Percentiles rank a stretch among this genome's conserved stretches.
phyloP scores from a whole-genome alignment of 2,329 filamentous ascomycete genomes.

The Aspergillus flavus region DNA sequence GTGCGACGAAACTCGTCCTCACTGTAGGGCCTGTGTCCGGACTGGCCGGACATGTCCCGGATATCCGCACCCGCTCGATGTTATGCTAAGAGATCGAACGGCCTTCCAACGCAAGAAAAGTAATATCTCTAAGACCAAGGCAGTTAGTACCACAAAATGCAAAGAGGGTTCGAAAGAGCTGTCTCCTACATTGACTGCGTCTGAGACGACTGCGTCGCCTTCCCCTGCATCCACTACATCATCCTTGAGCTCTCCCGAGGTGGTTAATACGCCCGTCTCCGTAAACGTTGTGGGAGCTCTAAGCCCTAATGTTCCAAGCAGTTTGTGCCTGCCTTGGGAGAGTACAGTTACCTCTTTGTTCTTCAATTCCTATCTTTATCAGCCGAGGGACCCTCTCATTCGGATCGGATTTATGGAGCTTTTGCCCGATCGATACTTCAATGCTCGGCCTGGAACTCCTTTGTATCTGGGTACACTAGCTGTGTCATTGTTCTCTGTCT shows the following conservation, averaged over 20 bases:
- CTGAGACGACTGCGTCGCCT: background rate
- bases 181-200: background rate
- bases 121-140: background rate
- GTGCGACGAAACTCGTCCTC: constrained; percentile 35
- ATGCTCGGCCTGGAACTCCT: constrained; percentile 22
- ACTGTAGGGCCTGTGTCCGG: constrained; percentile 31
- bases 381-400: constrained; percentile 29
- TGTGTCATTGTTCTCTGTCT: constrained; percentile 32
- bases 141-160: background rate
- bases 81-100: constrained; percentile 29
- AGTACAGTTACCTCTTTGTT: constrained; percentile 31
- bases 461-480: constrained; percentile 28
- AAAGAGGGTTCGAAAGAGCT: background rate
- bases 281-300: background rate
- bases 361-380: constrained; percentile 34
- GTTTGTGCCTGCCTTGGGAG: constrained; percentile 27
- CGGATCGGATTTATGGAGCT: constrained; percentile 32
- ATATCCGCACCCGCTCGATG: constrained; percentile 32
- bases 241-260: background rate
- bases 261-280: background rate
- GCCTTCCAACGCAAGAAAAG: constrained; percentile 23
- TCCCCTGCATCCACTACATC: background rate
- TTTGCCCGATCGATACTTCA: constrained; percentile 26
- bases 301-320: constrained; percentile 13
- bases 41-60: constrained; percentile 32